Evolutionary conservation across 2,329 filamentous ascomycete species (phyloP).

Genomic region (Aspergillus sp.): DNA sequence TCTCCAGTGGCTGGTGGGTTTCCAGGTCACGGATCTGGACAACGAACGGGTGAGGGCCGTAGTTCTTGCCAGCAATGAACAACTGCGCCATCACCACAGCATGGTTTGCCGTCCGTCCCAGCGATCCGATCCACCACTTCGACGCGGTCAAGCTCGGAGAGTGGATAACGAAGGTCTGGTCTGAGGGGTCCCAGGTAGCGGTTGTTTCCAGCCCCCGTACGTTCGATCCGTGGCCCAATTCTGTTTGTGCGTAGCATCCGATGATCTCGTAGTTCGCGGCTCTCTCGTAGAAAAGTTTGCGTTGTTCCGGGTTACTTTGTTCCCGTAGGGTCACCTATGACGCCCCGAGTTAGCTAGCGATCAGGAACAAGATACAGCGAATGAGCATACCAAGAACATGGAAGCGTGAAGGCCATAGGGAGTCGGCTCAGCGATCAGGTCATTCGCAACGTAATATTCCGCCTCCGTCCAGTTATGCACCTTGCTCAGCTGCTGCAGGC

Average conservation of each 20-base stretch:
- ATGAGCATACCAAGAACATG: slow-evolving; percentile 62
- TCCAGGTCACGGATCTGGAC: slow-evolving; percentile 71
- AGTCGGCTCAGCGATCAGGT: slow-evolving; percentile 70
- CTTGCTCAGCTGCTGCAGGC: slow-evolving; percentile 63
- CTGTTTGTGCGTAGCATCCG: slow-evolving; percentile 79
- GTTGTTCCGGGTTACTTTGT: slow-evolving; percentile 71
- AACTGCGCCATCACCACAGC: slow-evolving; percentile 79
- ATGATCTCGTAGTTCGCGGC: slow-evolving; percentile 70
- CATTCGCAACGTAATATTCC: slow-evolving; percentile 64
- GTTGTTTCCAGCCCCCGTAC: slow-evolving; percentile 71
- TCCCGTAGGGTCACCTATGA: slow-evolving; percentile 64
- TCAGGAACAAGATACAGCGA: background rate
- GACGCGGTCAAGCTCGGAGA: slow-evolving; percentile 72
- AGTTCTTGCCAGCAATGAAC: slow-evolving; percentile 64
- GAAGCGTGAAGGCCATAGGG: slow-evolving; percentile 71
- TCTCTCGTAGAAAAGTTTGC: slow-evolving; percentile 68
- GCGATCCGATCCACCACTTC: slow-evolving; percentile 83
- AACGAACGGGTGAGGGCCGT: slow-evolving; percentile 76
- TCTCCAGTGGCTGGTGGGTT: slow-evolving; percentile 67
- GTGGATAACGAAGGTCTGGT: slow-evolving; percentile 74
- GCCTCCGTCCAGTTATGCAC: slow-evolving; percentile 67
- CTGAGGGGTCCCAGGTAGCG: slow-evolving; percentile 69
- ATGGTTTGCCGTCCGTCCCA: slow-evolving; percentile 73
- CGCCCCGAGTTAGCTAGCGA: slow-evolving; percentile 11
- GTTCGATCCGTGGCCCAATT: slow-evolving; percentile 76